A percentile compares a stretch with the other conserved stretches of the same genome.
Conservation (phyloP, 805 yeast species). For the Ogataea salicorniae region DNA sequence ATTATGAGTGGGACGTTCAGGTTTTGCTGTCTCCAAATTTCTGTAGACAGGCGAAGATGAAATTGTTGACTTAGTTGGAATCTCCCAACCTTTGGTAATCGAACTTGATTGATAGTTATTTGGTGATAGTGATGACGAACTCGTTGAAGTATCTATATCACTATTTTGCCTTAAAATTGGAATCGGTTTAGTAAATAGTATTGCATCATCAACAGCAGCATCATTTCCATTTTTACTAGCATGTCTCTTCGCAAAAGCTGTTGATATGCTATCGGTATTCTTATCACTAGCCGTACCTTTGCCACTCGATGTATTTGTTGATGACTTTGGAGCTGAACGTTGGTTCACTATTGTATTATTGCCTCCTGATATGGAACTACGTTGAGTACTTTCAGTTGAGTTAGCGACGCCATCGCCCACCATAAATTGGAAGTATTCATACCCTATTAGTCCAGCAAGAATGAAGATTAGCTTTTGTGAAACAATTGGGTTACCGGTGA, state of each 20-base stretch:
- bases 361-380: background rate
- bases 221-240: background rate
- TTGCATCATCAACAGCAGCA: conserved; percentile 1
- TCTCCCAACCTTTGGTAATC: conserved; percentile 37
- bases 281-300: background rate
- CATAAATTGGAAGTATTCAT: conserved; percentile 20
- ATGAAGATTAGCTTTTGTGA: conserved; percentile 51
- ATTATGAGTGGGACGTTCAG: conserved; percentile 15
- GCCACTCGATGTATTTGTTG: background rate
- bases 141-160: conserved; percentile 2
- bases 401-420: conserved; percentile 1
- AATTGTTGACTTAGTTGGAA: conserved; percentile 23
- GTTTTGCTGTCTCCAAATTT: conserved; percentile 10
- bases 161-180: conserved; percentile 15
- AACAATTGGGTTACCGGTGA: conserved; percentile 53
- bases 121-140: conserved; percentile 10
- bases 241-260: background rate
- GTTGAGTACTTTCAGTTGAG: background rate
- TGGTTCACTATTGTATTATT: background rate
- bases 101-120: conserved; percentile 11
- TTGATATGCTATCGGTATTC: too few species aligned
- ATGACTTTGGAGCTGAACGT: background rate
- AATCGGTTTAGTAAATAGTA: conserved; percentile 15
- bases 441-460: conserved; percentile 44
- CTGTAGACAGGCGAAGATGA: conserved; percentile 19